Base-by-base conservation (phyloP, 2,329 filamentous ascomycete genomes). In the Botrytis paeoniae region DNA sequence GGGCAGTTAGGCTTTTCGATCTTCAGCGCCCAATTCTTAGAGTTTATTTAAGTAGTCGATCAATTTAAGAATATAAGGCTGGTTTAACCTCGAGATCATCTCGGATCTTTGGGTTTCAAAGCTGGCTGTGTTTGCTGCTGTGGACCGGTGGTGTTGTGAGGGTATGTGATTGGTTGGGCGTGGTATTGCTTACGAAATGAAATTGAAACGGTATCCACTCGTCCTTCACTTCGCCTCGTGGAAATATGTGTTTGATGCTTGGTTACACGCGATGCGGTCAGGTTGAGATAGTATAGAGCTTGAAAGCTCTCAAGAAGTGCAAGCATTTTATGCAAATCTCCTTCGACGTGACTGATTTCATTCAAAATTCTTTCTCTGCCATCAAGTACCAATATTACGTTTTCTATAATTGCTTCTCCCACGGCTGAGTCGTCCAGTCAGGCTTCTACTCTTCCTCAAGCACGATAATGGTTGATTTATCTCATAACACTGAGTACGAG, bases 381-480 rank as follows among this genome's bases (percentile, higher is more conserved):
- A 51, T 8, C 14, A 18, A 29, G 14, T 54, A 29, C 12, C 25
- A 6, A 1, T 22, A 12, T 25, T 6, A 10, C 22, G 1, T 4
- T 29, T 29, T 54, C 5, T n/a, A 16, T 5, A 7, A 16, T n/a
- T 29, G 14, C 51, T 54, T 29, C n/a, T 54, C n/a, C 12, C 8
- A 7, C 25, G 1, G 8, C 4, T 3, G 12, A 54, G 4, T 16
- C 0, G 51, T n/a, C 18, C 6, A 18, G 5, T 1, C 51, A n/a
- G 48, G 25, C 51, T 54, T 16, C 14, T 54, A 4, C 5, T 16
- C 2, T 51, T 48, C 18, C 48, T n/a, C 48, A 12, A n/a, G 25
- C 48, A 51, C 10, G 43, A 12, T 6, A 10, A n/a, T 14, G 48
- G 10, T 6, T 51, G 10, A 51, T 4, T 6, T n/a, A 51, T 25